Evolutionary conservation across 2,329 filamentous ascomycete species (phyloP).

Genomic region (Microsporum canis): DNA sequence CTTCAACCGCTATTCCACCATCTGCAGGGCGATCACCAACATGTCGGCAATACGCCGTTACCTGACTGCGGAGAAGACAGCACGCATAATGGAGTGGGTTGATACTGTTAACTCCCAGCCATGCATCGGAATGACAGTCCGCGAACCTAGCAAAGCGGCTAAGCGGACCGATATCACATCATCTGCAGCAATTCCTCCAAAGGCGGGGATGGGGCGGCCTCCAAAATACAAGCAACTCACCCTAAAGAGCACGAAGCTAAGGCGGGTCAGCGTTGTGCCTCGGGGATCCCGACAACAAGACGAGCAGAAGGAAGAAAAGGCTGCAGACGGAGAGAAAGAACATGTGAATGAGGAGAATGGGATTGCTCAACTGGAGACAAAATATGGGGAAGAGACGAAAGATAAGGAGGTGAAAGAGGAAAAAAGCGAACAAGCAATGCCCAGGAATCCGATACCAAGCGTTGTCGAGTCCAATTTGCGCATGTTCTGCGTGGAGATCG

Average conservation of each 20-base stretch:
- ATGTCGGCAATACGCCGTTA: background rate
- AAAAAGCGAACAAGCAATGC: background rate
- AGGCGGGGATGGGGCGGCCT: background rate
- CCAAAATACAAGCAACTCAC: slow-evolving; percentile 1
- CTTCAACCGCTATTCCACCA: background rate
- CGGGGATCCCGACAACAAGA: background rate
- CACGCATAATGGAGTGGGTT: background rate
- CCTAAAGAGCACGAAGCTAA: background rate
- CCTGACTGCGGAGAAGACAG: background rate
- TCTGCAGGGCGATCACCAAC: background rate
- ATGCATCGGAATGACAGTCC: background rate
- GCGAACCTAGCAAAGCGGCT: background rate
- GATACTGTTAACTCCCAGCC: background rate
- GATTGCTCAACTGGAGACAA: background rate
- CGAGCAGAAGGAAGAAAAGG: background rate
- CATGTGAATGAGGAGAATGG: background rate
- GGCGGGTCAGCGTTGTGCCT: background rate
- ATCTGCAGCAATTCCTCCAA: background rate
- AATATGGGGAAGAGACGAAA: background rate
- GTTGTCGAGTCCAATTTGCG: background rate
- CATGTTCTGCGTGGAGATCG: slow-evolving; percentile 1
- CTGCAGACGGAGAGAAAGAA: background rate
- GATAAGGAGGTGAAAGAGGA: background rate
- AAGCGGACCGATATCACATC: background rate
- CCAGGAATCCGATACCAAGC: background rate